These are phyloP conservation scores for Paulinella micropora DNA, from an alignment of 78 protist genomes.

Conservation along the genomic window DNA sequence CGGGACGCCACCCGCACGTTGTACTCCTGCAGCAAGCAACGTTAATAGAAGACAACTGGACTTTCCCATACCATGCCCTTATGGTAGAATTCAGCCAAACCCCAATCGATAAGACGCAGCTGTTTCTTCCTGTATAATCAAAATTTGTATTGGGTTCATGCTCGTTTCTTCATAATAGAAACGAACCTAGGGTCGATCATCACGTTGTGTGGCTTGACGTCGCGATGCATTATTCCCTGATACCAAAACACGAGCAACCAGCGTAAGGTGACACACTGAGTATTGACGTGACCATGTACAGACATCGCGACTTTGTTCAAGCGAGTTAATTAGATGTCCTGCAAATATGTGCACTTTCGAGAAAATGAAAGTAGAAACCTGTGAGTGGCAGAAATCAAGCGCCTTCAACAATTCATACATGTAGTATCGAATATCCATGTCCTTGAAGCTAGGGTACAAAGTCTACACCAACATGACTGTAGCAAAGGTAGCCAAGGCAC, in stretches of 20 bases:
- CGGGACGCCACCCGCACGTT: conserved; percentile 99
- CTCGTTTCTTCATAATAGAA: no score
- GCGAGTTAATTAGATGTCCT: no score
- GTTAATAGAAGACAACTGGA: neutral
- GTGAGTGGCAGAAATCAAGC: conserved; percentile 83
- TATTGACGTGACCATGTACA: no score
- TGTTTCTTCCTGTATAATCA: conserved; percentile 56
- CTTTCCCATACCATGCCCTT: neutral
- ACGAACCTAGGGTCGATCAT: conserved; percentile 99
- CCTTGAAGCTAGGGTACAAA: conserved; percentile 84
- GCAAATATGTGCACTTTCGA: no score
- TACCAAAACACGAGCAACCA: neutral
- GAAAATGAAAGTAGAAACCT: conserved; percentile 20
- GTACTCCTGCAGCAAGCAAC: conserved; percentile 80
- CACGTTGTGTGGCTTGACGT: conserved; percentile 93
- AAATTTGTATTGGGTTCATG: no score
- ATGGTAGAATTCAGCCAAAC: conserved; percentile 97
- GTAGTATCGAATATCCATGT: conserved; percentile 84
- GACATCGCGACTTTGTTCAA: no score
- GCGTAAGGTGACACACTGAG: no score
- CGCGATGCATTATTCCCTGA: conserved; percentile 74
- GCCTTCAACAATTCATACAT: conserved; percentile 75
- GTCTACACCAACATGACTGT: conserved; percentile 67
- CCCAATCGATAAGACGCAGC: conserved; percentile 96
- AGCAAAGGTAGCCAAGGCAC: conserved; percentile 84